Base-by-base conservation (phyloP, 225 moss, liverwort and hornwort species). In the Rhytidiadelphus loreus region DNA sequence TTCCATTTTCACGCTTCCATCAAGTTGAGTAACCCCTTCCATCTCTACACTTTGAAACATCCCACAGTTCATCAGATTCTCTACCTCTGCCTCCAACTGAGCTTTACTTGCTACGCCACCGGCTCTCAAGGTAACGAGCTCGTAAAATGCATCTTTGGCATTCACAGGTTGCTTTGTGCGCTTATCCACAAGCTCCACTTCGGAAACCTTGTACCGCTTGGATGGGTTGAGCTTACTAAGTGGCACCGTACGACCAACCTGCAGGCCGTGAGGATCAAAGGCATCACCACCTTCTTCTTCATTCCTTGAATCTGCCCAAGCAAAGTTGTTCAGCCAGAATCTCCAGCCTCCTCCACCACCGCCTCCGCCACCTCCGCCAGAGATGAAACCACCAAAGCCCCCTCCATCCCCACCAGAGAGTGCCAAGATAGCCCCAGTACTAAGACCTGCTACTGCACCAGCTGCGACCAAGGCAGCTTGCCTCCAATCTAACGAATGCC, bases 21-120 rank as follows among this genome's bases (percentile, higher is more conserved):
- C 97, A 29, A 94, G 93, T 87, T 98, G 91, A 77, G 98, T 97
- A 65, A 97, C 90, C 48, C 95, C 97, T 82, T 98, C 97, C 98
- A 98, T 97, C 78, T 98, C 98, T 43, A 98, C 93, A 41, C 93
- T 94, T 88, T 97, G 96, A 82, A 98, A 98, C 98, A 98, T 98
- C 76, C 98, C 97, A 91, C 98, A 97, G 82, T 97, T 98, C 81
- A 98, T 93, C 85, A 97, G 83, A 87, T 95, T 97, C 90, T 98
- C 98, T 62, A 94, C 95, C 90, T 98, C 98, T 43, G 95, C 86
- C 70, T 98, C 97, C 82, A 98, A 91, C 86, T 96, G 96, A 41
- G 96, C 94, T 89, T 98, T 98, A 7, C 93, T 96, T 43, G 93
- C 93, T 65, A 95, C 89, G 55, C 95, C 92, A 43, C 97, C 96